Percentiles rank a stretch among this genome's conserved stretches.
Evolutionary conservation across 148 eudicot species (phyloP).

Genomic region (Camellia sinensis): DNA sequence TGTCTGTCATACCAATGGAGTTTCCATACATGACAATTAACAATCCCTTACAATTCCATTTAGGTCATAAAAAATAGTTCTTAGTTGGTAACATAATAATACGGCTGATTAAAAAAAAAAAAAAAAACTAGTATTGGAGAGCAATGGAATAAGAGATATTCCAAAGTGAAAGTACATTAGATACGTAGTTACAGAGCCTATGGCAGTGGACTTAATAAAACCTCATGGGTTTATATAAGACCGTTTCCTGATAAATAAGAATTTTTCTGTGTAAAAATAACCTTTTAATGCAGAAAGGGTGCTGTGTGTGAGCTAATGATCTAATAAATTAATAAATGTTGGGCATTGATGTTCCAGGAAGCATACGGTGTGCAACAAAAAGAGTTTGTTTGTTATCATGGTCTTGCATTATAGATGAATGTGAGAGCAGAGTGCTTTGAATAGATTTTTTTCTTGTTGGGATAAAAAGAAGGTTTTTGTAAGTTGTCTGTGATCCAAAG

Average conservation of each 20-base stretch:
- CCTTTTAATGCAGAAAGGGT: neutral
- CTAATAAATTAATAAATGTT: neutral
- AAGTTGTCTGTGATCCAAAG: no score
- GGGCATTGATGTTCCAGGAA: neutral
- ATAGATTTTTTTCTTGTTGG: no score
- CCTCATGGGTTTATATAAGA: neutral
- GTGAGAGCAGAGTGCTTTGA: no score
- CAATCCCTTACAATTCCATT: neutral
- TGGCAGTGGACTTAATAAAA: neutral
- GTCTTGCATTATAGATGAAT: no score
- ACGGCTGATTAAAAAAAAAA: neutral
- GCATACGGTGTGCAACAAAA: no score
- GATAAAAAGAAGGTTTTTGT: no score
- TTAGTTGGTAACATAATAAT: neutral
- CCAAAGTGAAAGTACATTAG: neutral
- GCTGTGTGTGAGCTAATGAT: neutral
- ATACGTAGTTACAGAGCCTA: neutral
- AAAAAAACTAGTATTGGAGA: no score
- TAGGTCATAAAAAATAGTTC: neutral
- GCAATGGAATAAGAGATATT: slow-evolving; percentile 1
- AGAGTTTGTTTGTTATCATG: no score
- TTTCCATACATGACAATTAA: no score
- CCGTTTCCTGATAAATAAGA: neutral
- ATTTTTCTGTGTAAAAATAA: neutral
- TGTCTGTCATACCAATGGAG: no score